phyloP scores from a whole-genome alignment of 768 basidiomycete genomes.

The Chiua virens region DNA sequence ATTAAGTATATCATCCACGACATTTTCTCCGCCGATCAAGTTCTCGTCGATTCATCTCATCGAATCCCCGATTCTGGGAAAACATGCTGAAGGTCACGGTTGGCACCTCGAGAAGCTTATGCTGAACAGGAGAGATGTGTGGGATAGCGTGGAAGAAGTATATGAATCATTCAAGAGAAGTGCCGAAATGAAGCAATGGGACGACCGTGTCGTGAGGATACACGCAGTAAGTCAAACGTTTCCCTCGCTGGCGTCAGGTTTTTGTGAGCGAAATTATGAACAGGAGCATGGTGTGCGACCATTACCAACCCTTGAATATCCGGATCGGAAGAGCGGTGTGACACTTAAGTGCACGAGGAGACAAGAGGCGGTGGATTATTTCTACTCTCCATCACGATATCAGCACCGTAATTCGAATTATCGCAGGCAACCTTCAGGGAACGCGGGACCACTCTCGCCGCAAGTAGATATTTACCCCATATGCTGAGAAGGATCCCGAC shows the following conservation, averaged over 20 bases:
- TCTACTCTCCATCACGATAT: background rate
- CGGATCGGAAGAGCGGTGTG: background rate
- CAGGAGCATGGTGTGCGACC: conserved; percentile 8
- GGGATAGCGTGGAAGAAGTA: background rate
- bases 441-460: background rate
- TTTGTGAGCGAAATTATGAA: background rate
- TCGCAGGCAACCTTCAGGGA: conserved; percentile 1
- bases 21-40: conserved; percentile 1
- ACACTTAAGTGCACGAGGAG: conserved; percentile 3
- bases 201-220: conserved; percentile 6
- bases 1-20: background rate
- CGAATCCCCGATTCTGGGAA: background rate
- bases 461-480: background rate
- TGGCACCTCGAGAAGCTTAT: background rate
- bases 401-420: background rate
- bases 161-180: background rate
- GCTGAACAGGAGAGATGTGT: background rate
- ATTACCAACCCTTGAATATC: conserved; percentile 3
- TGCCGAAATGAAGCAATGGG: background rate
- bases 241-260: too few species aligned
- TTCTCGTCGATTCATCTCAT: conserved; percentile 9
- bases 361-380: conserved; percentile 2
- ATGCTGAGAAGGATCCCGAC: background rate
- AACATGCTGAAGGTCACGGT: background rate
- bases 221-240: background rate